A percentile compares a stretch with the other conserved stretches of the same genome.
Evolutionary conservation across 2,329 filamentous ascomycete species (phyloP).

Genomic region (Fusarium citri): DNA sequence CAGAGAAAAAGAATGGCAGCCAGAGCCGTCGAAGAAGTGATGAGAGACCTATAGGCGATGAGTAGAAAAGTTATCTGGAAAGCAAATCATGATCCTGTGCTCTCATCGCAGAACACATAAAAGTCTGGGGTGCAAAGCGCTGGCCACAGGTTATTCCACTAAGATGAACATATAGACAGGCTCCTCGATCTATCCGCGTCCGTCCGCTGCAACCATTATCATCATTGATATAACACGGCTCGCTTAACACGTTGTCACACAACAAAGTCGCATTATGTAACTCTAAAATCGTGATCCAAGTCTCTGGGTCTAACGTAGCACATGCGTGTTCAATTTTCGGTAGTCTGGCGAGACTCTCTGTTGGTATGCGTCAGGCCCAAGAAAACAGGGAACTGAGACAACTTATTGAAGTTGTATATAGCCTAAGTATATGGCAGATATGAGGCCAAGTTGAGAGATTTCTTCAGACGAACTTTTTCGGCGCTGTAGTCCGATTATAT

Average conservation of each 20-base stretch:
- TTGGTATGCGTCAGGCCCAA: slow-evolving; percentile 1
- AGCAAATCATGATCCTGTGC: background rate
- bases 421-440: background rate
- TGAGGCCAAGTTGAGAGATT: background rate
- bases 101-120: background rate
- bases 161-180: slow-evolving; percentile 2
- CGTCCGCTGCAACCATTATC: background rate
- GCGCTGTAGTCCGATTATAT: background rate
- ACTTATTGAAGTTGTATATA: background rate
- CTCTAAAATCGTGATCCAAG: slow-evolving; percentile 22
- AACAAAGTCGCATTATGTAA: slow-evolving; percentile 27
- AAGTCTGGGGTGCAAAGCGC: background rate
- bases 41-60: slow-evolving; percentile 64
- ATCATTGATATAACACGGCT: slow-evolving; percentile 5
- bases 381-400: slow-evolving; percentile 4
- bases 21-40: slow-evolving; percentile 71
- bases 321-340: slow-evolving; percentile 6
- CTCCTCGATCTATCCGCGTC: slow-evolving; percentile 12
- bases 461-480: background rate
- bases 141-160: background rate
- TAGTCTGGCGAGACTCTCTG: slow-evolving; percentile 6
- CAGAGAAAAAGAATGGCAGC: slow-evolving; percentile 71
- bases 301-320: slow-evolving; percentile 6
- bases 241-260: slow-evolving; percentile 29
- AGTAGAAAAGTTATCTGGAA: background rate